A percentile compares a stretch with the other conserved stretches of the same genome.
phyloP scores from a whole-genome alignment of 495 filamentous ascomycete genomes.

The Aspergillus incahuasiensis region DNA sequence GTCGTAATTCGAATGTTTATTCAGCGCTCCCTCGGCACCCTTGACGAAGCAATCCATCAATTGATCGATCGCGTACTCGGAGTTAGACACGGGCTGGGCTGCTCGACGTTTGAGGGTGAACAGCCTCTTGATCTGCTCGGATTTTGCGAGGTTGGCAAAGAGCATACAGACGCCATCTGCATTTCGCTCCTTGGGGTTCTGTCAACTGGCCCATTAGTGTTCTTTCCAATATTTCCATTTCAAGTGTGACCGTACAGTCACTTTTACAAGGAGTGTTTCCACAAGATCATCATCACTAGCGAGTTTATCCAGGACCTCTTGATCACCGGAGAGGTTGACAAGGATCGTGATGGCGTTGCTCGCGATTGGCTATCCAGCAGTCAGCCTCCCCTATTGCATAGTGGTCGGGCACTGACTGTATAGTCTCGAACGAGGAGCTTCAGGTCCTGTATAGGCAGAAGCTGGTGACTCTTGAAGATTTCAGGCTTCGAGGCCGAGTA shows the following conservation, averaged over 20 bases:
- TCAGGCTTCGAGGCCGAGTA: conserved; percentile 72
- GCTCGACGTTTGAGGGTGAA: conserved; percentile 56
- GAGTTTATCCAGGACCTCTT: conserved; percentile 64
- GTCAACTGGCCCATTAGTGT: not conserved
- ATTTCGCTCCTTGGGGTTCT: conserved; percentile 64
- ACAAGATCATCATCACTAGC: conserved; percentile 79
- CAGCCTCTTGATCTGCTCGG: conserved; percentile 62
- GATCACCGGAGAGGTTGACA: conserved; percentile 81
- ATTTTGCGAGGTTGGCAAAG: conserved; percentile 85
- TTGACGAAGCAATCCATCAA: conserved; percentile 94
- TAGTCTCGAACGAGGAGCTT: conserved; percentile 86
- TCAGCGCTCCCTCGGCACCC: conserved; percentile 73
- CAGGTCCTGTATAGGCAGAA: conserved; percentile 79
- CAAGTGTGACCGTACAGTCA: too few species aligned
- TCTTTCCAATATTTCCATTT: too few species aligned
- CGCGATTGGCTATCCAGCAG: conserved; percentile 63
- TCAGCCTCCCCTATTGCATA: not conserved
- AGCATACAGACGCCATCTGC: conserved; percentile 87
- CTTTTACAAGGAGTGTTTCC: conserved; percentile 60
- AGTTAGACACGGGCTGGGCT: conserved; percentile 59
- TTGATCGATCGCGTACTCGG: conserved; percentile 75
- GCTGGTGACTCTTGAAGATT: conserved; percentile 77
- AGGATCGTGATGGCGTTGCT: conserved; percentile 91
- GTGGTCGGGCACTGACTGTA: conserved; percentile 60
- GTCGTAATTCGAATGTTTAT: conserved; percentile 83